Base-by-base conservation (phyloP, 1,284 basidiomycete species). In the Leccinum pachyderme region DNA sequence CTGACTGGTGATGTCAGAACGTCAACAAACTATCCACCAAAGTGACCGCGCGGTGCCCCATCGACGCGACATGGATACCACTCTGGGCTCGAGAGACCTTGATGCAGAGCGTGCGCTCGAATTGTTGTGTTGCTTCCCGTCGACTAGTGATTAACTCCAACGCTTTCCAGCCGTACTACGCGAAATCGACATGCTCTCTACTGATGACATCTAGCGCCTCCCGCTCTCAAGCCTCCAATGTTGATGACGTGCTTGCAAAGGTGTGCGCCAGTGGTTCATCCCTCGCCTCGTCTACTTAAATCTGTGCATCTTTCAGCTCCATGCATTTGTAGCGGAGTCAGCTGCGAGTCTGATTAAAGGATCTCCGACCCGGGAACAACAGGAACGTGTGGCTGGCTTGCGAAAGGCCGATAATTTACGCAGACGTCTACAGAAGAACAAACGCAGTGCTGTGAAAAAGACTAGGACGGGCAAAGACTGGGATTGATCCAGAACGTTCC, bases 1-100 rank as follows among this genome's bases (percentile, higher is more conserved):
- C 45, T 55, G 24, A 48, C 47, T 7, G n/a, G 37, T 9, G 29
- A 61, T 43, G 13, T 47, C 28, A 91, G 88, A 89, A 91, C 59
- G 89, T 91, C 43, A 91, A 91, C 66, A 91, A 90, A 71, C 80
- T 91, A 25, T 89, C 89, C 57, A 91, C 89, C 9, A 91, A 91
- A 66, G 86, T 81, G 0, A 84, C 82, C 0, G 61, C 85, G 11
- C 76, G 84, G 35, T 87, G 84, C 63, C 66, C 76, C 5, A 52
- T 88, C 11, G 72, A 81, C 48, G 73, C 79, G 1, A 51, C 71
- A 0, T 91, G 87, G 88, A 85, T 91, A 55, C 89, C 89, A 9
- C 53, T 62, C 3, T 91, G 89, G 89, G 81, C 85, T 1, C 70
- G 69, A 46, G 71, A 77, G n/a, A 66, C 65, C 12, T 60, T 91